Conservation (phyloP, 2,329 filamentous ascomycete genomes). For the Calonectria leucothoes region DNA sequence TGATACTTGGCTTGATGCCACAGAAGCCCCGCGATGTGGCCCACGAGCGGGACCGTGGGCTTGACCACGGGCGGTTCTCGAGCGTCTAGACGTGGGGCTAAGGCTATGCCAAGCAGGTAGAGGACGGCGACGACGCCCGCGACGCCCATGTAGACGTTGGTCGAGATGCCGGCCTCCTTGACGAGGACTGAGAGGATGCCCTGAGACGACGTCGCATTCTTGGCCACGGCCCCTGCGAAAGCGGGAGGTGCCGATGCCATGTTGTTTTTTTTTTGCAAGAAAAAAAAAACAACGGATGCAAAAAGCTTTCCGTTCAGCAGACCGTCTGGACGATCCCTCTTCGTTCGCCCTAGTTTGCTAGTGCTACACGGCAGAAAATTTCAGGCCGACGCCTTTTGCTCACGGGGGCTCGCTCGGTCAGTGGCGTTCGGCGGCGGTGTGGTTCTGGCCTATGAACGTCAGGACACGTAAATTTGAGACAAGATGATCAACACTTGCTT, state of each 20-base stretch:
- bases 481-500: neutral
- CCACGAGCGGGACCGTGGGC: constrained; percentile 8
- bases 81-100: neutral
- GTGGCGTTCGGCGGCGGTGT: neutral
- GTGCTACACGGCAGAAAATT: neutral
- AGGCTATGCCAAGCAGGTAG: neutral
- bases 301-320: neutral
- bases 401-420: no score
- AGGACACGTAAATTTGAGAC: neutral
- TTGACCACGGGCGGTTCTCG: constrained; percentile 8
- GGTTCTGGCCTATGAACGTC: neutral
- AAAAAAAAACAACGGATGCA: neutral
- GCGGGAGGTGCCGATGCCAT: neutral
- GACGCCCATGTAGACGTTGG: neutral
- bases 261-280: neutral
- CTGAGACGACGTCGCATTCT: neutral
- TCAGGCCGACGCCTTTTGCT: neutral
- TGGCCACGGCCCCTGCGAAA: neutral
- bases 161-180: neutral
- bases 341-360: neutral
- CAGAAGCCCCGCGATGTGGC: constrained; percentile 4
- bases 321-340: no score
- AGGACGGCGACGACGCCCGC: neutral
- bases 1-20: constrained; percentile 7
- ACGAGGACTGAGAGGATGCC: neutral